These are phyloP conservation scores for Cutaneotrichosporon cyanovorans DNA, from an alignment of 1,284 basidiomycete genomes.

Conservation along the genomic window DNA sequence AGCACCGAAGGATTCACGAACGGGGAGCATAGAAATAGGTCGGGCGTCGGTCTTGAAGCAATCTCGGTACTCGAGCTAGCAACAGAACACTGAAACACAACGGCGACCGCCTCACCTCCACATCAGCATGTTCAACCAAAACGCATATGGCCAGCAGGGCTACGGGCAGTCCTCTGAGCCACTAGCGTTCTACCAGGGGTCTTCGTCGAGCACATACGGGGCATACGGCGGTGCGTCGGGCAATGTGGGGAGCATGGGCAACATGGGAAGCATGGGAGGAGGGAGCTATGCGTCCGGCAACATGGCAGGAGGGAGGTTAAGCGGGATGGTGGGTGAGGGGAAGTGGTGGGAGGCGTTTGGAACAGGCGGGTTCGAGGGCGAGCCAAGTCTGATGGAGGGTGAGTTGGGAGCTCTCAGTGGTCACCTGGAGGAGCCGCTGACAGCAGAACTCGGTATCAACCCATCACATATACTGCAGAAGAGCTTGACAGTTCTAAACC, in stretches of 20 bases:
- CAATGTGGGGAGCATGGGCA: conserved; percentile 10
- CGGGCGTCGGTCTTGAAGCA: too few species aligned
- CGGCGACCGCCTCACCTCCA: not conserved
- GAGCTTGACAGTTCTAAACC: conserved; percentile 91
- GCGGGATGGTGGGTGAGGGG: conserved; percentile 61
- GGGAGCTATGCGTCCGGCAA: conserved; percentile 25
- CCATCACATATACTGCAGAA: conserved; percentile 92
- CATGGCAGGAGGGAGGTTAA: conserved; percentile 36
- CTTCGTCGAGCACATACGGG: conserved; percentile 5
- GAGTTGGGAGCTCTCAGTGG: conserved; percentile 27
- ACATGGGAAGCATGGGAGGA: conserved; percentile 28
- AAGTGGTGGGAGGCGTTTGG: conserved; percentile 94
- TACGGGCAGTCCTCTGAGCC: conserved; percentile 24
- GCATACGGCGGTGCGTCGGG: conserved; percentile 3
- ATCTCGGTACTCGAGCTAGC: too few species aligned
- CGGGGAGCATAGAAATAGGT: too few species aligned
- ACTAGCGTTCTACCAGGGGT: conserved; percentile 37
- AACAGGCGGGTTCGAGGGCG: conserved; percentile 88
- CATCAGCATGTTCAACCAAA: conserved; percentile 22
- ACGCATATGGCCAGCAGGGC: conserved; percentile 16
- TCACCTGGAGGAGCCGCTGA: conserved; percentile 5
- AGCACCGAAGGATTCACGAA: too few species aligned
- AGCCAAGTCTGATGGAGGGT: conserved; percentile 89
- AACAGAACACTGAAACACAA: too few species aligned
- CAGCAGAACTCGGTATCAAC: conserved; percentile 89